phyloP scores from a whole-genome alignment of 768 basidiomycete genomes.

The Galerina sulciceps region DNA sequence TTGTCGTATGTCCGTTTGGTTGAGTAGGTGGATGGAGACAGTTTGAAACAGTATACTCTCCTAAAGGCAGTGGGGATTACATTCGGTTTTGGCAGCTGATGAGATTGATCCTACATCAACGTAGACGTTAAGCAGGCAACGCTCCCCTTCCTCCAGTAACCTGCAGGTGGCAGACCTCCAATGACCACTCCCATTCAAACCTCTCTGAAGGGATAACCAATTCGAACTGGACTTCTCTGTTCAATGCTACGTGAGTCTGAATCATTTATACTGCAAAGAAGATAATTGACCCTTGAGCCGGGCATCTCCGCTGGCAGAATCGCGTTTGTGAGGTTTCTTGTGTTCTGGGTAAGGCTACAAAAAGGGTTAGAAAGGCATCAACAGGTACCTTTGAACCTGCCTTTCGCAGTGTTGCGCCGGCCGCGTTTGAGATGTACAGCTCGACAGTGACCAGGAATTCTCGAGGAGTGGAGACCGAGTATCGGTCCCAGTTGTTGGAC shows the following conservation, averaged over 20 bases:
- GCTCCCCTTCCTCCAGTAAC: constrained; percentile 67
- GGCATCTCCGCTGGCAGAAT: constrained; percentile 48
- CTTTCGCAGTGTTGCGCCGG: constrained; percentile 58
- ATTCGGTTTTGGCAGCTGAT: constrained; percentile 3
- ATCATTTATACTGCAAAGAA: not conserved
- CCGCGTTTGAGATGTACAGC: constrained; percentile 60
- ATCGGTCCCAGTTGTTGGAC: constrained; percentile 37
- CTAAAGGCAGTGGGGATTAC: constrained; percentile 41
- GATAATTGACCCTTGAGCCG: constrained; percentile 62
- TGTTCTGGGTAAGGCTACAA: constrained; percentile 47
- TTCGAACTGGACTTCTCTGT: constrained; percentile 78
- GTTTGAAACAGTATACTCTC: constrained; percentile 77
- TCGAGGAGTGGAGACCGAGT: constrained; percentile 22
- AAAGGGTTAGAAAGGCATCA: constrained; percentile 11
- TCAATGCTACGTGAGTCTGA: not conserved
- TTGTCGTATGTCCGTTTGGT: constrained; percentile 81
- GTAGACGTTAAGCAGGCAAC: constrained; percentile 74
- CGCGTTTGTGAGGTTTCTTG: constrained; percentile 62
- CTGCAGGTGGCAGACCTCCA: constrained; percentile 80
- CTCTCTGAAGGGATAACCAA: constrained; percentile 66
- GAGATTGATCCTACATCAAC: constrained; percentile 57
- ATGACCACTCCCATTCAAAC: constrained; percentile 54
- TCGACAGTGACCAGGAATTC: constrained; percentile 70
- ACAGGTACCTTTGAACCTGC: constrained; percentile 36
- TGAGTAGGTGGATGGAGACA: constrained; percentile 70